Evolutionary conservation across 176 grass and related monocot genomes (phyloP).

Genomic region (Bonia amplexicaulis): DNA sequence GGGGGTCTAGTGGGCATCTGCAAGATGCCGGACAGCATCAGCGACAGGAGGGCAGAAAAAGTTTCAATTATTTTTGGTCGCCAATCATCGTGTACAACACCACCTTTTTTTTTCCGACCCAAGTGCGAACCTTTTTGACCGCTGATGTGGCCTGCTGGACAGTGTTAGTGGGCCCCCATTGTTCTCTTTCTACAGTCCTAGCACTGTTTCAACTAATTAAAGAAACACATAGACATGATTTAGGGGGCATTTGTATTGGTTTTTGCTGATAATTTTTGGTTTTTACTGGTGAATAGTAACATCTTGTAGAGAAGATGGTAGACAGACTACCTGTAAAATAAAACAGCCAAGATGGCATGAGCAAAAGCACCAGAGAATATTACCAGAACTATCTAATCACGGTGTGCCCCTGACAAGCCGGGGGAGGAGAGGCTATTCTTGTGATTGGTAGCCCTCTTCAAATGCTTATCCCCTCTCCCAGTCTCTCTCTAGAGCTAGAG

Average conservation of each 20-base stretch:
- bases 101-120: conserved; percentile 2
- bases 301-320: too few relatives aligned
- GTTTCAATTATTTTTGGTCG: conserved; percentile 37
- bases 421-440: not conserved
- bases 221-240: too few relatives aligned
- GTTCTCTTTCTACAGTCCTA: conserved; percentile 11
- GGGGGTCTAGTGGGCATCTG: conserved; percentile 29
- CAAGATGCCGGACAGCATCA: conserved; percentile 51
- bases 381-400: conserved; percentile 17
- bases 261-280: too few relatives aligned
- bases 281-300: too few relatives aligned
- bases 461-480: conserved; percentile 12
- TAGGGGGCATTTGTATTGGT: too few relatives aligned
- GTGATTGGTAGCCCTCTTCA: conserved; percentile 7
- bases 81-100: conserved; percentile 35
- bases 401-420: conserved; percentile 10
- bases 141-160: conserved; percentile 31
- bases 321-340: not conserved
- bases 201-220: not conserved
- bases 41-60: conserved; percentile 18
- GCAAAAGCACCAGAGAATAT: conserved; percentile 26
- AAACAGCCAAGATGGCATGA: not conserved
- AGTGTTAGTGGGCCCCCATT: not conserved
- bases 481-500: conserved; percentile 6
- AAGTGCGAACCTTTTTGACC: conserved; percentile 29